Evolutionary conservation across 2,329 filamentous ascomycete genomes (phyloP).

Genomic region (Penicillium aurantiogriseum): DNA sequence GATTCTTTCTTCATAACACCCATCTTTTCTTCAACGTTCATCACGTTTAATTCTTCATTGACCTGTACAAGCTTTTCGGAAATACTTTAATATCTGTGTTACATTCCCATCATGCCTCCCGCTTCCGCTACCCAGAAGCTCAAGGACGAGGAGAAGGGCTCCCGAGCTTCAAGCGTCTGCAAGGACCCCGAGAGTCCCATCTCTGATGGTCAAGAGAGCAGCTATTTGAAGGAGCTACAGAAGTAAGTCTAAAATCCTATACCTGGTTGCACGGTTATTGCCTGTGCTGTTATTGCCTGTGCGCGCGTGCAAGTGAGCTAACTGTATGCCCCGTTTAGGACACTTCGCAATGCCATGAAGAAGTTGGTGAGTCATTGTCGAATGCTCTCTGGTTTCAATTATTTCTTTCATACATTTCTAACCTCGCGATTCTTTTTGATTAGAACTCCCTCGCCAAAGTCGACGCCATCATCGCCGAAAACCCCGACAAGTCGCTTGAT

Average conservation of each 20-base stretch:
- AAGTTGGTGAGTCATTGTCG: slow-evolving; percentile 68
- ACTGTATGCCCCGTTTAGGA: slow-evolving; percentile 53
- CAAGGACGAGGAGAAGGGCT: slow-evolving; percentile 61
- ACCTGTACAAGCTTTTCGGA: slow-evolving; percentile 15
- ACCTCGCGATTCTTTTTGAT: slow-evolving; percentile 17
- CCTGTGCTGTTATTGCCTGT: slow-evolving; percentile 4
- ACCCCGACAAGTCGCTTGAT: slow-evolving; percentile 59
- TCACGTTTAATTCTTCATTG: slow-evolving; percentile 6
- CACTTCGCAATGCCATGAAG: slow-evolving; percentile 88
- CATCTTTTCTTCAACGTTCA: slow-evolving; percentile 6
- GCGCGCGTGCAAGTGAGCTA: slow-evolving; percentile 11
- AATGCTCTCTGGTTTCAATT: not conserved
- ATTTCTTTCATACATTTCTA: slow-evolving; percentile 4
- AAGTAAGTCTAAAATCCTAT: slow-evolving; percentile 63
- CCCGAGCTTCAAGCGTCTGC: slow-evolving; percentile 40
- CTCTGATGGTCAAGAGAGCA: slow-evolving; percentile 63
- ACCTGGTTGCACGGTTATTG: slow-evolving; percentile 6
- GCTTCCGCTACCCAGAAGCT: slow-evolving; percentile 61
- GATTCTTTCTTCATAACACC: slow-evolving; percentile 19
- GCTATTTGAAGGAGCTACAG: slow-evolving; percentile 82
- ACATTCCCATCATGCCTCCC: slow-evolving; percentile 57
- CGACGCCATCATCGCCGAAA: slow-evolving; percentile 59
- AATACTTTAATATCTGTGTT: slow-evolving; percentile 19
- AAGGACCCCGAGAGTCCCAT: slow-evolving; percentile 35
- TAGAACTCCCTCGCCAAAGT: slow-evolving; percentile 60